Base-by-base conservation (phyloP, 768 basidiomycete species). In the Podaxis rugospora region DNA sequence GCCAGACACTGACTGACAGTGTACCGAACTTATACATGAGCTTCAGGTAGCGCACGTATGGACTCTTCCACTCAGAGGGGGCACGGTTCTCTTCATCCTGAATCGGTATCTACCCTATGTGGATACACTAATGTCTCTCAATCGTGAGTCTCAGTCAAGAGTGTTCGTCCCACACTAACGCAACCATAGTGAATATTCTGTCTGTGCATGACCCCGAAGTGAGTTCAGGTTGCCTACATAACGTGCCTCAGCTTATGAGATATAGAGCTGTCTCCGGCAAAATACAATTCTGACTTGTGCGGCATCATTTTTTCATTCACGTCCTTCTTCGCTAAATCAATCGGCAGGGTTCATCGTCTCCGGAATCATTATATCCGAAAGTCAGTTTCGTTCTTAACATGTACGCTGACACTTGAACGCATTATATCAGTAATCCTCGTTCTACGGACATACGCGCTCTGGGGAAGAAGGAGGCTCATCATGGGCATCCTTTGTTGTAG, bases 391-490 rank as follows among this genome's bases (percentile, higher is more conserved):
- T 55, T 28, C 32, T 25, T 47, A 11, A 42, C 44, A 32, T 2
- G 21, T 40, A 16, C 23, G 28, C 21, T 28, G 36, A n/a, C 7
- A 2, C 16, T 11, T 42, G 14, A 42, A 42, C 40, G 13, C 16
- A 27, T 2, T 25, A 25, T 14, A 9, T 3, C 55, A 79, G 75
- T 66, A 4, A 76, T 79, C 32, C 69, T 80, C 9, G 71, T 77
- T 65, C 62, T 80, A 5, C 77, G 78, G 4, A 80, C 78, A 7
- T 78, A 78, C 57, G 79, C 78, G 3, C 72, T 80, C 23, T 80
- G 76, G 76, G 75, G 75, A 62, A 67, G 77, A 16, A 72, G 68
- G 55, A 75, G 72, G 7, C 52, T 67, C 9, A 69, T 79, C 5
- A 63, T 74, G 9, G 57, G 75, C 14, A 68, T 71, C 23, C 69